Evolutionary conservation across 768 basidiomycete species (phyloP).

Genomic region (Saitozyma sp.): DNA sequence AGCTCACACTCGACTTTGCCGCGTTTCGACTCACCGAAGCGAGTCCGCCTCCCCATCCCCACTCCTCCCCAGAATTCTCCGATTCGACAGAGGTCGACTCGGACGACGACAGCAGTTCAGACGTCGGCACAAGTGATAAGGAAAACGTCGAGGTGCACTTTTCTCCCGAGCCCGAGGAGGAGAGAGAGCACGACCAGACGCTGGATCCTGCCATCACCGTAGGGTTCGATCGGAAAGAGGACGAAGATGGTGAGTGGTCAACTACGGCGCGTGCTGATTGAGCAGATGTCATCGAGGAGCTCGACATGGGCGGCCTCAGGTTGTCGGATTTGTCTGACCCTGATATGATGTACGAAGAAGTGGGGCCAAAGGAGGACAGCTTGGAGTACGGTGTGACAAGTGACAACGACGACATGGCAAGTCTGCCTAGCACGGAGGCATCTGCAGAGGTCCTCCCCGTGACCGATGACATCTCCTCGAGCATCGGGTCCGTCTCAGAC

Average conservation of each 20-base stretch:
- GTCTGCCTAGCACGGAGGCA: background rate
- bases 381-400: background rate
- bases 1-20: slow-evolving; percentile 32
- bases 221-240: background rate
- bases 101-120: background rate
- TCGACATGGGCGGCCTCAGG: slow-evolving; percentile 39
- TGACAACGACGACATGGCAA: slow-evolving; percentile 2
- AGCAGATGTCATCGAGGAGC: slow-evolving; percentile 10
- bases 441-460: background rate
- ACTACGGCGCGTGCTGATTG: background rate
- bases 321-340: slow-evolving; percentile 43
- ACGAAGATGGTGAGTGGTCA: background rate
- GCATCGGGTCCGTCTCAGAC: background rate
- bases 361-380: background rate
- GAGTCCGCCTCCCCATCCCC: slow-evolving; percentile 8
- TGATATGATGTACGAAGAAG: slow-evolving; percentile 8
- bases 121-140: slow-evolving; percentile 29
- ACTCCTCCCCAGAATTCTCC: background rate
- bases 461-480: background rate
- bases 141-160: slow-evolving; percentile 24
- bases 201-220: background rate
- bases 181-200: background rate
- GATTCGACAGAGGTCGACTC: too few relatives aligned
- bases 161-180: slow-evolving; percentile 1
- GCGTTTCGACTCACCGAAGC: slow-evolving; percentile 17